Percentiles rank a stretch among this genome's conserved stretches.
Conservation (phyloP, 2,329 filamentous ascomycete genomes). For the Alternaria gaisen region DNA sequence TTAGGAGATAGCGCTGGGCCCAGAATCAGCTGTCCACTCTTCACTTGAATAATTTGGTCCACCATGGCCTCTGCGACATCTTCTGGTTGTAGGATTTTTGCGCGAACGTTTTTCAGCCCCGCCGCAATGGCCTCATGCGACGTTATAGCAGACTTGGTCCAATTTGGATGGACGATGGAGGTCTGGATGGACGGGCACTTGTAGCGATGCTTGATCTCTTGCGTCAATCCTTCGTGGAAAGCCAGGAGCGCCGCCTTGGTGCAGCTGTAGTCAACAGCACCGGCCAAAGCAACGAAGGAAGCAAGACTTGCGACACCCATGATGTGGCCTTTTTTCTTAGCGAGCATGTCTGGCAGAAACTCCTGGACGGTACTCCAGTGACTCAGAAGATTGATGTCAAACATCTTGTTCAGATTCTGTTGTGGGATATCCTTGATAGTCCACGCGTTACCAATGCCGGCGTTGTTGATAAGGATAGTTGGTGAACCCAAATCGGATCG, state of each 20-base stretch:
- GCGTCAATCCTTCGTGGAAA: conserved; percentile 48
- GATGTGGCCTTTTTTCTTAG: conserved; percentile 49
- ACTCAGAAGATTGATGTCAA: conserved; percentile 49
- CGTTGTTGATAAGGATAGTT: conserved; percentile 50
- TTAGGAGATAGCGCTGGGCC: conserved; percentile 37
- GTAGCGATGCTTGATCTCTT: conserved; percentile 55
- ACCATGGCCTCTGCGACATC: conserved; percentile 55
- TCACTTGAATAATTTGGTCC: conserved; percentile 53
- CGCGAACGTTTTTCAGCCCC: conserved; percentile 43
- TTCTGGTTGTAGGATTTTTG: conserved; percentile 50
- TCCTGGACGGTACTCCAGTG: conserved; percentile 51
- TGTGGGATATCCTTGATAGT: conserved; percentile 44
- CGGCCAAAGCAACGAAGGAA: conserved; percentile 44
- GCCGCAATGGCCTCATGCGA: conserved; percentile 37
- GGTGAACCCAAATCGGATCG: conserved; percentile 44
- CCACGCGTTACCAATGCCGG: conserved; percentile 47
- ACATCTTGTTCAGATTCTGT: conserved; percentile 36
- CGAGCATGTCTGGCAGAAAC: conserved; percentile 50
- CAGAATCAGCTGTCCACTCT: conserved; percentile 54
- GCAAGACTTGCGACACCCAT: conserved; percentile 49
- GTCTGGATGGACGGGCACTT: conserved; percentile 55
- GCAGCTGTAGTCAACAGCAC: conserved; percentile 46
- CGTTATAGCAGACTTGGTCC: conserved; percentile 53
- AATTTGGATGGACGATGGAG: conserved; percentile 54
- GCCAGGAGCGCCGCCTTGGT: conserved; percentile 47